Evolutionary conservation across 2,329 filamentous ascomycete genomes (phyloP).

Genomic region (Rasamsonia emersonii): DNA sequence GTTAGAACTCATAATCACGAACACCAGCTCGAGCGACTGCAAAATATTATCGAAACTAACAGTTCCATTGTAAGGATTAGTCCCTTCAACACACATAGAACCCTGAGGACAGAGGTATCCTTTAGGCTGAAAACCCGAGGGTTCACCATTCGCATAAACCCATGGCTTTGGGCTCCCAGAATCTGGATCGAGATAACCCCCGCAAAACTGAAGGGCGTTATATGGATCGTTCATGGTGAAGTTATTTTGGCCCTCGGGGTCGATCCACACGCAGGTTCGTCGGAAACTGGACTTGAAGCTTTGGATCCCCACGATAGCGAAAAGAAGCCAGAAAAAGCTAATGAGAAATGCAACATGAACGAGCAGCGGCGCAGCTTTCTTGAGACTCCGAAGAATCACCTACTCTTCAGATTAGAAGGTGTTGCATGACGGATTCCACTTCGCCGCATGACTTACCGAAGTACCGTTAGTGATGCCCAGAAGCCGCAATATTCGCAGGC

Average conservation of each 20-base stretch:
- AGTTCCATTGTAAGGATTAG: slow-evolving; percentile 74
- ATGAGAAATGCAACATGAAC: slow-evolving; percentile 92
- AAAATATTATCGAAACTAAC: slow-evolving; percentile 93
- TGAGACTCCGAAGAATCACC: slow-evolving; percentile 90
- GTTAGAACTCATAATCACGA: slow-evolving; percentile 97
- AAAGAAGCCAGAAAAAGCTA: slow-evolving; percentile 94
- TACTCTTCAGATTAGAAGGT: slow-evolving; percentile 23
- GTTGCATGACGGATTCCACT: background rate
- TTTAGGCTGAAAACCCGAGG: slow-evolving; percentile 50
- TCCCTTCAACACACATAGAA: slow-evolving; percentile 71
- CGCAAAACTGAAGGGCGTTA: slow-evolving; percentile 69
- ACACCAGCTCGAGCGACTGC: slow-evolving; percentile 86
- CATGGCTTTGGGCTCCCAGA: slow-evolving; percentile 58
- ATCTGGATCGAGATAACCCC: slow-evolving; percentile 61
- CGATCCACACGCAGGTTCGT: slow-evolving; percentile 70
- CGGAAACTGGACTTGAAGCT: slow-evolving; percentile 82
- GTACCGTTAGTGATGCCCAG: slow-evolving; percentile 88
- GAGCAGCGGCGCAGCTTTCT: slow-evolving; percentile 85
- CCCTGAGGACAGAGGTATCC: slow-evolving; percentile 80
- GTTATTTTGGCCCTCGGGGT: slow-evolving; percentile 41
- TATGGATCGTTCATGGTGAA: slow-evolving; percentile 41
- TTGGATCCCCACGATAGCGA: slow-evolving; percentile 93
- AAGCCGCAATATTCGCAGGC: slow-evolving; percentile 83
- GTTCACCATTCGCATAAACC: slow-evolving; percentile 51
- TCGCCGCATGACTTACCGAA: slow-evolving; percentile 50